Percentiles rank a stretch among this genome's conserved stretches.
Conservation (phyloP, 176 grass and related monocot genomes). For the Cenchrus fungigraminus region DNA sequence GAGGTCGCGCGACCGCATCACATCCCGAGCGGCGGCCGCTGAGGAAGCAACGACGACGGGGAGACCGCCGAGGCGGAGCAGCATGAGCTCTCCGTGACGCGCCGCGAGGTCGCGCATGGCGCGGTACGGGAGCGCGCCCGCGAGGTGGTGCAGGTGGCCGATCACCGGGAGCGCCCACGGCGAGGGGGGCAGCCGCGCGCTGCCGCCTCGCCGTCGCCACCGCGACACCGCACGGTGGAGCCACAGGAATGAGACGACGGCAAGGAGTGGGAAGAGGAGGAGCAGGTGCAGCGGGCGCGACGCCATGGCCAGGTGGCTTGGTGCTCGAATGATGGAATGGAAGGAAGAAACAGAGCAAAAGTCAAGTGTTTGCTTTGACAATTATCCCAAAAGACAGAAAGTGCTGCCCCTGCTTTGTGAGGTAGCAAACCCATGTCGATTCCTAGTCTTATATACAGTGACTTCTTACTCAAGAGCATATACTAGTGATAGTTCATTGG, state of each 20-base stretch:
- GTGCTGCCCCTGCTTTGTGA: background rate
- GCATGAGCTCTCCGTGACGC: constrained; percentile 37
- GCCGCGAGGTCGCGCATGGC: constrained; percentile 31
- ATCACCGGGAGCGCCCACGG: constrained; percentile 47
- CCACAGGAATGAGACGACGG: background rate
- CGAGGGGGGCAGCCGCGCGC: constrained; percentile 21
- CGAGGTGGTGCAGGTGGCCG: constrained; percentile 51
- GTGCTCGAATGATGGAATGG: background rate
- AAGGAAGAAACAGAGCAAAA: background rate
- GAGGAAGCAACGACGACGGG: constrained; percentile 42
- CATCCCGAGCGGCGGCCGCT: constrained; percentile 22
- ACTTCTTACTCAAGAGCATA: no score
- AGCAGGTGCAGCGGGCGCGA: background rate
- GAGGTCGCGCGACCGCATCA: constrained; percentile 34
- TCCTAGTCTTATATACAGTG: no score
- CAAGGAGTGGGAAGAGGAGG: background rate
- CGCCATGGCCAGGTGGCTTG: background rate
- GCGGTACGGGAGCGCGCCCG: constrained; percentile 38
- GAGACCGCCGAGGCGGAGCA: constrained; percentile 41
- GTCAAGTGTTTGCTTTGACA: constrained; percentile 4
- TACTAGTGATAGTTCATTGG: no score
- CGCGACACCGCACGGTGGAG: background rate
- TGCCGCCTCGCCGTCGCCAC: background rate
- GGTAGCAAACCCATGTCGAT: background rate
- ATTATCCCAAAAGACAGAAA: background rate